Base-by-base conservation (phyloP, 2,329 filamentous ascomycete genomes). In the Dactylonectria estremocensis region DNA sequence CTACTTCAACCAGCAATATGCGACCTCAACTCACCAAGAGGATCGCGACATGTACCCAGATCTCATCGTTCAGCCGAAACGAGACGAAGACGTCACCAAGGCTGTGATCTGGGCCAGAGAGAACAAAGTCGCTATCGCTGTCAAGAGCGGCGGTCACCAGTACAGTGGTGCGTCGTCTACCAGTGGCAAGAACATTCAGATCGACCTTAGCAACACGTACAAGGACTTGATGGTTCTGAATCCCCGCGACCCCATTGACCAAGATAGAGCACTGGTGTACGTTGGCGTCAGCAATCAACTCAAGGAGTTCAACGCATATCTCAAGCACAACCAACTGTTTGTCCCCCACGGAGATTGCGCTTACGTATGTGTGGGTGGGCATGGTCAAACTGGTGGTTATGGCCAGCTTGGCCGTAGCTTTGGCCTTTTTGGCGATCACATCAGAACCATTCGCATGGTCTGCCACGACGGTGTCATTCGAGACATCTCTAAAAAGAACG, bases 381-480 rank as follows among this genome's bases (percentile, higher is more conserved):
- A 86, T 65, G 83, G 79, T 1, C 83, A 86, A 66, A 84, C 83
- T 1, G 84, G 84, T 45, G 85, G 85, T 3, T 86, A 84, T 56
- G 84, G 84, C 1, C 83, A 85, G 65, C 76, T 86, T 1, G 83
- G 76, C 5, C 83, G 84, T 5, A 83, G 82, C 68, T 86, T 87
- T 54, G 88, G 88, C 1, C 79, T 90, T 0, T 83, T 82, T 5
- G 87, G 87, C 1, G 88, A 90, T 66, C 84, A 89, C 57, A 83
- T 87, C 7, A 72, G 87, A 1, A 81, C 83, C 14, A 80, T 84
- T 50, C 80, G 85, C 46, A 82, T 88, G 1, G 77, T 90, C 3
- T 83, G 84, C 24, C 83, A 82, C 0, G 77, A 80, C 16, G 88
- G 88, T 0, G 67, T 79, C 11, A 76, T 85, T 22, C 75, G 85